A percentile compares a stretch with the other conserved stretches of the same genome.
Conservation (phyloP, 2,329 filamentous ascomycete genomes). For the Orbilia ellipsospora region DNA sequence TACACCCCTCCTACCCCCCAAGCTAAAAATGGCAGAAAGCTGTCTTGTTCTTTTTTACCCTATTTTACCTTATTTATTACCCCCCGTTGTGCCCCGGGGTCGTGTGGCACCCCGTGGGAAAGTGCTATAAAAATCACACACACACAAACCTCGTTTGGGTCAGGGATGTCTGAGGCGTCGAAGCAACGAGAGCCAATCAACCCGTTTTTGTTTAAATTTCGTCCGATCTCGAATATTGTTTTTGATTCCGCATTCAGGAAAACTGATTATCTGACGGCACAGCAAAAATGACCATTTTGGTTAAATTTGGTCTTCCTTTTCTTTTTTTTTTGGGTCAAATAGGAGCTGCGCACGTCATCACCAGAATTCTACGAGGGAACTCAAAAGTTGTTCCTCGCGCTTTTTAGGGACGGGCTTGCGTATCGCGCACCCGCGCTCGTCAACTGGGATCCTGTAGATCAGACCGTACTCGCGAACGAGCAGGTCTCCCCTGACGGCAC, state of each 20-base stretch:
- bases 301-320: constrained; percentile 42
- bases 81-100: constrained; percentile 31
- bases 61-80: no score
- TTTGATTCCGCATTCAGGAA: constrained; percentile 40
- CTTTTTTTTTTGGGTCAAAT: constrained; percentile 49
- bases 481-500: constrained; percentile 87
- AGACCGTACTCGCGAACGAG: constrained; percentile 90
- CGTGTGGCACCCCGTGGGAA: constrained; percentile 29
- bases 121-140: no score
- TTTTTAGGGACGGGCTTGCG: constrained; percentile 78
- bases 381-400: constrained; percentile 84
- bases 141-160: constrained; percentile 7
- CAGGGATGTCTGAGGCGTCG: constrained; percentile 37
- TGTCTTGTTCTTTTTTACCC: no score
- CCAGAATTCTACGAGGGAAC: constrained; percentile 88
- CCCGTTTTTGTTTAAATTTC: constrained; percentile 29
- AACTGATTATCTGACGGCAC: constrained; percentile 56
- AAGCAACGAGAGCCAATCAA: constrained; percentile 54
- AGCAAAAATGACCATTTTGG: constrained; percentile 42
- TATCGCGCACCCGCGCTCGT: constrained; percentile 86
- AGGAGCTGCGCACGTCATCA: constrained; percentile 87
- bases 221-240: constrained; percentile 42
- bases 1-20: constrained; percentile 6
- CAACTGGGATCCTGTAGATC: constrained; percentile 90
- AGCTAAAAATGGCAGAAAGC: constrained; percentile 1